Percentiles rank a stretch among this genome's conserved stretches.
phyloP scores from a whole-genome alignment of 192 early-diverging fungal species.

The Rhizophagus sp. region DNA sequence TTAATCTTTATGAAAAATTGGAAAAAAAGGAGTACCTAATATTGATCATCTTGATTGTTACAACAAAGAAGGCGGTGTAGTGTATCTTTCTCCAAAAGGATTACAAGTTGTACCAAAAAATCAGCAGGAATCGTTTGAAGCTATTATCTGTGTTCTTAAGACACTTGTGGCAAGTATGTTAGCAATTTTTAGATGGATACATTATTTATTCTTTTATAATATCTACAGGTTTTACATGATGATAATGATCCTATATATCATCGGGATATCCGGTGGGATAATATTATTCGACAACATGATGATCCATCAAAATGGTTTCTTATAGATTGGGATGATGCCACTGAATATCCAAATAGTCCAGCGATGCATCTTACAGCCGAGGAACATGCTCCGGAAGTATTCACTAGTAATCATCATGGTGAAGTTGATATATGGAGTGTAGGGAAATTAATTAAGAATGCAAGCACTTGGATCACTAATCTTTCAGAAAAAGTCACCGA shows the following conservation, averaged over 20 bases:
- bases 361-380: background rate
- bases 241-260: background rate
- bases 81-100: conserved; percentile 7
- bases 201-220: background rate
- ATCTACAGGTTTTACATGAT: background rate
- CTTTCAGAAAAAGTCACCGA: conserved; percentile 1
- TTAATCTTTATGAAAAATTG: background rate
- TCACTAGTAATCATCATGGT: background rate
- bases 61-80: background rate
- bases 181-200: background rate
- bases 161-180: background rate
- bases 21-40: conserved; percentile 2
- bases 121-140: background rate
- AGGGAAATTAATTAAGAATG: background rate
- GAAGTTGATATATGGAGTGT: conserved; percentile 11
- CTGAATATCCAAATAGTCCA: background rate
- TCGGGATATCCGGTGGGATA: background rate
- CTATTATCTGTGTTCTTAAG: conserved; percentile 3
- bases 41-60: conserved; percentile 6
- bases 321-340: conserved; percentile 2
- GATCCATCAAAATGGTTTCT: conserved; percentile 2
- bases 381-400: conserved; percentile 10
- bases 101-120: background rate
- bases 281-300: background rate
- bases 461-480: background rate